phyloP scores from a whole-genome alignment of 768 basidiomycete genomes.

The Gelatoporia subvermispora region DNA sequence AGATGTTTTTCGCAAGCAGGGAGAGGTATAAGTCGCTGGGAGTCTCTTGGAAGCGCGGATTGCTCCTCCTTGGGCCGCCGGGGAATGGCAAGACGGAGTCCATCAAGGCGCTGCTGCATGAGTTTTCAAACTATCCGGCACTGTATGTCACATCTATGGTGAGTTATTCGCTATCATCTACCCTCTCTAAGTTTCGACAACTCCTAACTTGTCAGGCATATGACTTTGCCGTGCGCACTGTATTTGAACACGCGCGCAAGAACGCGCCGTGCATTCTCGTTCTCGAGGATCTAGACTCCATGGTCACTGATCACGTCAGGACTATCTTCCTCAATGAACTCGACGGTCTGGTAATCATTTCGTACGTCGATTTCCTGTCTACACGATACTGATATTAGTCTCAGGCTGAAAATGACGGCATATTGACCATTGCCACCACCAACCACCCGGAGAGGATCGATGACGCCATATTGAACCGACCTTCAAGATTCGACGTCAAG shows the following conservation, averaged over 20 bases:
- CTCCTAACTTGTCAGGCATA: constrained; percentile 9
- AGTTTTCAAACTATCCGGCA: constrained; percentile 23
- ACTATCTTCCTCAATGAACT: constrained; percentile 40
- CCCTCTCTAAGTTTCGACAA: too few relatives aligned
- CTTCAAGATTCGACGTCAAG: too few relatives aligned
- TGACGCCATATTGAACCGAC: constrained; percentile 35
- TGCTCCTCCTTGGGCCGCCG: constrained; percentile 25
- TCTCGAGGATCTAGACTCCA: constrained; percentile 38
- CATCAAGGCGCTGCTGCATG: constrained; percentile 26
- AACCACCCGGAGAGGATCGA: constrained; percentile 39
- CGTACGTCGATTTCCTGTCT: background rate
- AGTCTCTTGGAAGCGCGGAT: constrained; percentile 33
- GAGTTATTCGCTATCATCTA: too few relatives aligned
- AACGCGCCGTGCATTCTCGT: constrained; percentile 29
- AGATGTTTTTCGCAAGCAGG: constrained; percentile 34
- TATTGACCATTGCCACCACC: too few relatives aligned
- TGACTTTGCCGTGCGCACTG: constrained; percentile 24
- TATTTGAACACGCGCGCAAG: constrained; percentile 33
- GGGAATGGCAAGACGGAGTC: constrained; percentile 38
- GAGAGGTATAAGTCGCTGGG: constrained; percentile 32
- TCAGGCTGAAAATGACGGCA: constrained; percentile 36
- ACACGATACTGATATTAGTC: background rate
- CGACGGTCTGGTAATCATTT: constrained; percentile 14
- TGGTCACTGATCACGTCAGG: constrained; percentile 33
- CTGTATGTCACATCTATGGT: constrained; percentile 41